Conservation (phyloP, 441 rosid genomes). For the Eutrema salsugineum region DNA sequence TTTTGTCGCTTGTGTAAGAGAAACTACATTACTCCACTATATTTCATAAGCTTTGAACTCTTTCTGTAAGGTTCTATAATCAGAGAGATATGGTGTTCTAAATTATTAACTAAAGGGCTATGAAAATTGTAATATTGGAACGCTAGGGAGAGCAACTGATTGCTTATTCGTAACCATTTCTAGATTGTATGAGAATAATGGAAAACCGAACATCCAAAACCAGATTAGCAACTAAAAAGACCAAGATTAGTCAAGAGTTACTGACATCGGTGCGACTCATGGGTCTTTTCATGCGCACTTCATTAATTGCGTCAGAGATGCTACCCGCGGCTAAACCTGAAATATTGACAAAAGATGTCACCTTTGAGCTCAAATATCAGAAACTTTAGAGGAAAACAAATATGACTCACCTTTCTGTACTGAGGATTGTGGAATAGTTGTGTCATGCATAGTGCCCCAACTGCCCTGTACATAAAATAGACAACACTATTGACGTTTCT, state of each 20-base stretch:
- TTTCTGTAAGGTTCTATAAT: neutral
- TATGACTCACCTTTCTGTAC: conserved; percentile 28
- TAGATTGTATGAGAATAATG: neutral
- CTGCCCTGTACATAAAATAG: conserved; percentile 56
- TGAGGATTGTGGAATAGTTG: conserved; percentile 46
- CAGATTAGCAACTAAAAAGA: neutral
- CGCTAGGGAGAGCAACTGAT: neutral
- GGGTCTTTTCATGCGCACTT: conserved; percentile 78
- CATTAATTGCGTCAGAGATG: conserved; percentile 55
- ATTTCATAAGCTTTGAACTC: neutral
- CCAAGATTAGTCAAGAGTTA: neutral
- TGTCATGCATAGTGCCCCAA: conserved; percentile 55
- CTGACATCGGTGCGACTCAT: conserved; percentile 94
- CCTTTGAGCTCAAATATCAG: neutral
- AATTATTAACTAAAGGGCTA: neutral
- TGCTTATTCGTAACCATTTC: neutral
- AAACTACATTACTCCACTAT: neutral
- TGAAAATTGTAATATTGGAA: neutral
- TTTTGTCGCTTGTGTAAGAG: neutral
- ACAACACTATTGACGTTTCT: conserved; percentile 27
- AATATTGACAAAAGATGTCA: conserved; percentile 3
- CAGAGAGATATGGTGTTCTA: neutral
- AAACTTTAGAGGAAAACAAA: conserved; percentile 8
- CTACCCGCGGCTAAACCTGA: conserved; percentile 56
- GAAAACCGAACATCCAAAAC: neutral